Base-by-base conservation (phyloP, 2,329 filamentous ascomycete genomes). In the Microdochium paspali region DNA sequence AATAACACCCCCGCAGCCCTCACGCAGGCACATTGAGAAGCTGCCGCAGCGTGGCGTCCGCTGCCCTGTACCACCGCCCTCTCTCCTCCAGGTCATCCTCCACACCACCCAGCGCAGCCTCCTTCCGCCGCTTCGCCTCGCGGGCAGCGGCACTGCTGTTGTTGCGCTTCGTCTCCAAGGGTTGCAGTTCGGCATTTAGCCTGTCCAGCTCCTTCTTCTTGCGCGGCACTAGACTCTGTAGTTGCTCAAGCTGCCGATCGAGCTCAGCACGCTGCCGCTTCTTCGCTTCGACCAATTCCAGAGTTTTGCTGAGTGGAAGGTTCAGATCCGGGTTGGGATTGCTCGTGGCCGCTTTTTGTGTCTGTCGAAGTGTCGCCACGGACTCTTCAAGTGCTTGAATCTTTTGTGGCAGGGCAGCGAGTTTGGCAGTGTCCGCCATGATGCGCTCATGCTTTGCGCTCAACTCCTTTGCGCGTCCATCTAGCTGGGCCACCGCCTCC, bases 21-120 rank as follows among this genome's bases (percentile, higher is more conserved):
- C 35, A 40, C 5, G 35, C 35, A 21, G 35, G 35, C 15, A 81
- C 68, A 53, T 82, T 79, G 54, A 89, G 60, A 66, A 86, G 79
- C 49, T 77, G 72, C 58, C 69, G 79, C 61, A 90, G 62, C 12
- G 72, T 75, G 9, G 69, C 67, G 59, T 89, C 85, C n/a, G 79
- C 80, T 18, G 82, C 82, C 54, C 79, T 77, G 66, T 82, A 81
- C 87, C 87, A 91, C 54, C 85, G 72, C 5, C 84, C 87, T 55
- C 81, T 76, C 63, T 87, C 83, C 61, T 90, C 87, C 26, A 90
- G 63, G 57, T 90, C 85, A 56, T 89, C 85, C 15, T 79, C 79
- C 39, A 81, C 77, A 5, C 82, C 84, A 4, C 80, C 79, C 7
- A 82, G 67, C 9, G 80, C 75, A 10, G 75, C 75, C 57, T 88